Percentiles rank a stretch among this genome's conserved stretches.
Evolutionary conservation across 257 asterid species (phyloP).

Genomic region (Henckelia pumila): DNA sequence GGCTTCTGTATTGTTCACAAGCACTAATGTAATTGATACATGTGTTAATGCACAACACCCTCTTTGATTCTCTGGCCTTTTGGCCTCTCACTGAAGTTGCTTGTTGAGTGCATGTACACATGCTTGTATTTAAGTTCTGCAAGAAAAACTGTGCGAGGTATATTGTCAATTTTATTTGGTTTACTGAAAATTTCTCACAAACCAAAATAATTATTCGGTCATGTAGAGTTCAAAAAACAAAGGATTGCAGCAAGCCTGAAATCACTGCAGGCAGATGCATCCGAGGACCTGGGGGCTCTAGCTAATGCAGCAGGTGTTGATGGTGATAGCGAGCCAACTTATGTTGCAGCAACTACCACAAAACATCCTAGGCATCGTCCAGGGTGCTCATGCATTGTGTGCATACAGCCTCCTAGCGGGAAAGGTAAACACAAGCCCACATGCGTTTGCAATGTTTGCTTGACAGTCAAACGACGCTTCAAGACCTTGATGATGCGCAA

Average conservation of each 20-base stretch:
- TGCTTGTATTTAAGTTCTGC: background rate
- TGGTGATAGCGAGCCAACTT: conserved; percentile 51
- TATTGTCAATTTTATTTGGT: background rate
- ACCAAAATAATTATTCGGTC: background rate
- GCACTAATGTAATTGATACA: too few species aligned
- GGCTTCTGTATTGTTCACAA: background rate
- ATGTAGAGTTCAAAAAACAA: conserved; percentile 52
- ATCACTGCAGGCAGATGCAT: conserved; percentile 39
- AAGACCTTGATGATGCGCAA: too few species aligned
- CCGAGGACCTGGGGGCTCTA: conserved; percentile 40
- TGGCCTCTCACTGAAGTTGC: background rate
- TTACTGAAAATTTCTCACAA: background rate
- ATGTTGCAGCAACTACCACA: conserved; percentile 75
- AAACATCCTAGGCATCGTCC: too few species aligned
- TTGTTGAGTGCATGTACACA: background rate
- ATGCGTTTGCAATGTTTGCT: too few species aligned
- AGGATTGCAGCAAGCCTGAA: conserved; percentile 45
- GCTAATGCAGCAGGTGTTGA: conserved; percentile 37
- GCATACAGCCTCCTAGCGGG: too few species aligned
- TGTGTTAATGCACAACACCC: too few species aligned
- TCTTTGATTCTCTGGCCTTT: background rate
- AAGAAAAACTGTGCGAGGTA: background rate
- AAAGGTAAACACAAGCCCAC: too few species aligned
- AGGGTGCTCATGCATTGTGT: too few species aligned
- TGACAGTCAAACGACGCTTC: too few species aligned